These are phyloP conservation scores for Secale cereale DNA, from an alignment of 176 grass and related monocot species.

Conservation along the genomic window DNA sequence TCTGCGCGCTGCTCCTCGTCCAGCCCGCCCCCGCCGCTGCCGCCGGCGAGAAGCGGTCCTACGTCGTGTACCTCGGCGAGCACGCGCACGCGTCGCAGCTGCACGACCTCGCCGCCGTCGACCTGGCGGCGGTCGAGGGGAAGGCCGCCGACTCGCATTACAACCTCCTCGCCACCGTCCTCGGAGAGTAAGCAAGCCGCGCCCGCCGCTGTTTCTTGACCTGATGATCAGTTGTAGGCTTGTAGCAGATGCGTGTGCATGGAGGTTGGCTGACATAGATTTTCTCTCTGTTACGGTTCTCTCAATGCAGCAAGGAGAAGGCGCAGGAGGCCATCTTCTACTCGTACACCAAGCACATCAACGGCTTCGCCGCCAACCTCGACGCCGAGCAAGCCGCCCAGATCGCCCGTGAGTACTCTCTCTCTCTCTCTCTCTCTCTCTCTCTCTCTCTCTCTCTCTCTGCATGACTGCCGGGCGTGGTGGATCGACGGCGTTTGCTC, in stretches of 20 bases:
- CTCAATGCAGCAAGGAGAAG: conserved; percentile 66
- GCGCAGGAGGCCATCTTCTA: conserved; percentile 93
- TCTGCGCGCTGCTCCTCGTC: conserved; percentile 5
- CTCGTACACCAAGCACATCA: conserved; percentile 94
- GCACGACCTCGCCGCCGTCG: not conserved
- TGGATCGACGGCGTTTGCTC: not conserved
- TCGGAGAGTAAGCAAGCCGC: conserved; percentile 56
- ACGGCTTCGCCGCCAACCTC: conserved; percentile 89
- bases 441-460: not conserved
- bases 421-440: not conserved
- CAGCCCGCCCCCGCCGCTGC: not conserved
- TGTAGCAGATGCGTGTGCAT: no score
- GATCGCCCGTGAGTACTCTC: conserved; percentile 54
- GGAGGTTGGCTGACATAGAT: not conserved
- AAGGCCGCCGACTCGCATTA: conserved; percentile 47
- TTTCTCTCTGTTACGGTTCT: not conserved
- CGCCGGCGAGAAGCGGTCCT: conserved; percentile 35
- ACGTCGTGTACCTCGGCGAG: conserved; percentile 83
- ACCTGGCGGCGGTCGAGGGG: conserved; percentile 21
- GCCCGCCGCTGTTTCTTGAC: not conserved
- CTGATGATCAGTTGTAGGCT: not conserved
- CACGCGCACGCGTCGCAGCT: conserved; percentile 48
- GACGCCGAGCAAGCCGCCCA: conserved; percentile 47
- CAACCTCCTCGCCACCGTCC: conserved; percentile 61
- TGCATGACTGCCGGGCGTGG: not conserved